Conservation (phyloP, 2,329 filamentous ascomycete species). For the Phialemonium atrogriseum region DNA sequence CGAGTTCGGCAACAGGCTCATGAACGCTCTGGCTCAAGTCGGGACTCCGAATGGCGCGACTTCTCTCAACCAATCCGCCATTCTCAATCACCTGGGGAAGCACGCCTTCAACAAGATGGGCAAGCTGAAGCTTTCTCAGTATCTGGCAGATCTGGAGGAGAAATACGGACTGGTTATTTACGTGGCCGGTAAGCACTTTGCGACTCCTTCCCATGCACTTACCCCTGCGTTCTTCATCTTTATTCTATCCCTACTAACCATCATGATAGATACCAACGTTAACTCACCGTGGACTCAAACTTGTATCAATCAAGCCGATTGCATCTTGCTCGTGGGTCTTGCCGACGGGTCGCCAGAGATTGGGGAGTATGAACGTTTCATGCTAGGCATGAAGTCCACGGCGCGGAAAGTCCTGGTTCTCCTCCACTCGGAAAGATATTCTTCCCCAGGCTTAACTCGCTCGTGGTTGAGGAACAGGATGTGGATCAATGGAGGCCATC, state of each 20-base stretch:
- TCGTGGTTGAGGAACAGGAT: slow-evolving; percentile 87
- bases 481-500: slow-evolving; percentile 97
- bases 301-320: slow-evolving; percentile 94
- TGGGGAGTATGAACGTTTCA: slow-evolving; percentile 92
- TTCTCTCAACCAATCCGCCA: slow-evolving; percentile 85
- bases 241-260: slow-evolving; percentile 27
- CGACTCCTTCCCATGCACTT: background rate
- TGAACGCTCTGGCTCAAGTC: slow-evolving; percentile 83
- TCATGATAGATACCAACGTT: slow-evolving; percentile 72
- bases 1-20: slow-evolving; percentile 83
- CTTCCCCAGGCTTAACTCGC: slow-evolving; percentile 72
- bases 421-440: slow-evolving; percentile 83
- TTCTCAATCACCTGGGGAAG: slow-evolving; percentile 87
- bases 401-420: slow-evolving; percentile 88
- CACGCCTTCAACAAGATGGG: slow-evolving; percentile 98
- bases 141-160: slow-evolving; percentile 92
- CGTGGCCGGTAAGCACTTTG: slow-evolving; percentile 58
- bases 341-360: slow-evolving; percentile 85
- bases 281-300: slow-evolving; percentile 98
- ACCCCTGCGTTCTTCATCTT: slow-evolving; percentile 1
- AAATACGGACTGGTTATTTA: slow-evolving; percentile 95
- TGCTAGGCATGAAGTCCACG: slow-evolving; percentile 95
- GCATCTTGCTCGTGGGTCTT: slow-evolving; percentile 84
- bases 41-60: slow-evolving; percentile 85
- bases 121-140: slow-evolving; percentile 90